Percentiles rank a stretch among this genome's conserved stretches.
Conservation (phyloP, 148 eudicot species). For the Fagopyrum esculentum region DNA sequence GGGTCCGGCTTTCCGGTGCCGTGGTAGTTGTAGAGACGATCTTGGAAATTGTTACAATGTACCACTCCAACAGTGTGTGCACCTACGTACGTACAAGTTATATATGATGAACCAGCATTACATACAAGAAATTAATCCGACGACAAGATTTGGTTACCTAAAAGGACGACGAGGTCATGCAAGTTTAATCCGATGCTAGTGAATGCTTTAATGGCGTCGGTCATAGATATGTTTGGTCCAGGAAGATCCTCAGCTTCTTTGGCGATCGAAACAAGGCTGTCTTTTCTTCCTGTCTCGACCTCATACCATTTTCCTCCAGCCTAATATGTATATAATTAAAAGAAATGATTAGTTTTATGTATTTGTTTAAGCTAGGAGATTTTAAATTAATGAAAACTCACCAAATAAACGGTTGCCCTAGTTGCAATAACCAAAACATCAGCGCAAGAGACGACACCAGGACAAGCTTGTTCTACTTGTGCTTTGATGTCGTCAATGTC, state of each 20-base stretch:
- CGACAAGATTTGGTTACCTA: slow-evolving; percentile 13
- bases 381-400: slow-evolving; percentile 16
- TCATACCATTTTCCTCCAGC: slow-evolving; percentile 41
- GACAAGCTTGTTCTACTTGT: slow-evolving; percentile 66
- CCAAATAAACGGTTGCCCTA: slow-evolving; percentile 55
- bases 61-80: slow-evolving; percentile 8
- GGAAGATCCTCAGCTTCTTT: slow-evolving; percentile 25
- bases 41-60: slow-evolving; percentile 19
- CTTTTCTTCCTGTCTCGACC: slow-evolving; percentile 51
- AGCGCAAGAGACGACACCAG: slow-evolving; percentile 79
- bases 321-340: slow-evolving; percentile 12
- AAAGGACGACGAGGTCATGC: slow-evolving; percentile 26
- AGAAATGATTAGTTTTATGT: neutral
- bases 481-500: slow-evolving; percentile 59
- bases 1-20: slow-evolving; percentile 36
- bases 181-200: slow-evolving; percentile 25
- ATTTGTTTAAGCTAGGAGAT: too few species aligned
- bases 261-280: slow-evolving; percentile 29
- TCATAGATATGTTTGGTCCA: slow-evolving; percentile 21
- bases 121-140: too few species aligned
- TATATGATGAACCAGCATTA: neutral
- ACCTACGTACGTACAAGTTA: neutral
- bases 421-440: slow-evolving; percentile 71
- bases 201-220: slow-evolving; percentile 20
- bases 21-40: slow-evolving; percentile 20